Conservation (phyloP, 2,329 filamentous ascomycete species). For the Sordariomycetes sp. region DNA sequence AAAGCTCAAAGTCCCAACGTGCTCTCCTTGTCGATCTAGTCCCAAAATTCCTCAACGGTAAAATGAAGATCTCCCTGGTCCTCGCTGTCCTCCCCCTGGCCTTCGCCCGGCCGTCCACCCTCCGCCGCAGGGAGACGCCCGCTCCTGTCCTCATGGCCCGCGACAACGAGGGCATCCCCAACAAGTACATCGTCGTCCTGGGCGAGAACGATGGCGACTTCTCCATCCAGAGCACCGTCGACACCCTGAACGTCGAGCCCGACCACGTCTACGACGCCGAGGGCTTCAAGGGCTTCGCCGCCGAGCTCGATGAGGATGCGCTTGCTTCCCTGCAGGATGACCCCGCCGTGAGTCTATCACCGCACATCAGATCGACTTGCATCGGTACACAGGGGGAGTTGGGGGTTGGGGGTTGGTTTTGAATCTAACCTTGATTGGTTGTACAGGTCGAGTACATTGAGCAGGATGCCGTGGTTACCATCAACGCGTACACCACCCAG, state of each 20-base stretch:
- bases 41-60: neutral
- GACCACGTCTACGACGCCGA: slow-evolving; percentile 10
- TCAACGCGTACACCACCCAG: slow-evolving; percentile 11
- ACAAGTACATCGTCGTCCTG: slow-evolving; percentile 30
- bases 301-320: slow-evolving; percentile 24
- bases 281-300: slow-evolving; percentile 23
- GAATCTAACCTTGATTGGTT: neutral
- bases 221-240: slow-evolving; percentile 16
- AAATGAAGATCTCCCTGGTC: slow-evolving; percentile 15
- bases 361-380: neutral
- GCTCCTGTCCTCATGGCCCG: slow-evolving; percentile 5
- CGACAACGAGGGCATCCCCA: slow-evolving; percentile 13
- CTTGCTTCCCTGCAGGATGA: slow-evolving; percentile 23
- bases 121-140: slow-evolving; percentile 7
- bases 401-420: neutral
- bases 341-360: slow-evolving; percentile 21
- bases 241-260: slow-evolving; percentile 10
- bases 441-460: slow-evolving; percentile 11
- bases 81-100: slow-evolving; percentile 11
- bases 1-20: neutral
- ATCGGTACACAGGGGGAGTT: too few species aligned
- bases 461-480: slow-evolving; percentile 14
- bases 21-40: neutral
- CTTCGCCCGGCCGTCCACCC: slow-evolving; percentile 6
- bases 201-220: slow-evolving; percentile 17